Evolutionary conservation across 202 grass and related monocot species (phyloP), one percentile per base, ranked within the genome.

Genomic region (Bolboschoenoplectus hybrid): DNA sequence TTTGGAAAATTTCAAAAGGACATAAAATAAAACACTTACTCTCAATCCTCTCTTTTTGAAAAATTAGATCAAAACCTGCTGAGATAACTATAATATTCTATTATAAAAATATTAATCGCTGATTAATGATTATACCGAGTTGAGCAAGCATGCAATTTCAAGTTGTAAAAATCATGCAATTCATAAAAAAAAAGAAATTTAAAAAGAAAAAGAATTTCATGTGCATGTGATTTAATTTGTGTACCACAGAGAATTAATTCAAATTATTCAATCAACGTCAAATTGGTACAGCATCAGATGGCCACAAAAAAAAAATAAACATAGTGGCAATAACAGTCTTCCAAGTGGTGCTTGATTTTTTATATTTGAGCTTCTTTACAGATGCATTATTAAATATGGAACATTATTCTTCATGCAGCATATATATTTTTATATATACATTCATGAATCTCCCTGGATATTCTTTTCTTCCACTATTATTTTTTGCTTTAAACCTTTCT

Each of bases 401-500:
- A 75, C 46, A 75, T 53, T 50, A 38, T 36, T 76, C 26, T 38
- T 36, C 32, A 55, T 55, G 73, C 50, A 55, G 12, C 55, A 14
- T 36, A 76, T 52, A 34, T 26, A 26, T 26, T 26, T 26, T 26
- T 26, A 26, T 14, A 16, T 5, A 43, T 38, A 66, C 38, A 8
- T 65, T 14, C n/a, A 76, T 76, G 73, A 74, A 76, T 76, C 73
- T 76, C 49, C 13, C 26, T 14, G 73, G 32, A 76, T 76, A 76
- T 76, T 38, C 49, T 76, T 76, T 76, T 76, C 32, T 77, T 35
- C 74, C 50, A 17, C 11, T 35, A 77, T 77, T 40, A 49, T 58
- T 41, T 79, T 79, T 58, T 58, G 5, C 34, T 8, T 17, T 38
- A 8, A 78, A 78, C 74, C 9, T 57, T 78, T 26, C 26, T 26